Percentiles rank a stretch among this genome's conserved stretches.
phyloP scores from a whole-genome alignment of 2,329 filamentous ascomycete genomes.

The Pyrenophora tritici-repentis region DNA sequence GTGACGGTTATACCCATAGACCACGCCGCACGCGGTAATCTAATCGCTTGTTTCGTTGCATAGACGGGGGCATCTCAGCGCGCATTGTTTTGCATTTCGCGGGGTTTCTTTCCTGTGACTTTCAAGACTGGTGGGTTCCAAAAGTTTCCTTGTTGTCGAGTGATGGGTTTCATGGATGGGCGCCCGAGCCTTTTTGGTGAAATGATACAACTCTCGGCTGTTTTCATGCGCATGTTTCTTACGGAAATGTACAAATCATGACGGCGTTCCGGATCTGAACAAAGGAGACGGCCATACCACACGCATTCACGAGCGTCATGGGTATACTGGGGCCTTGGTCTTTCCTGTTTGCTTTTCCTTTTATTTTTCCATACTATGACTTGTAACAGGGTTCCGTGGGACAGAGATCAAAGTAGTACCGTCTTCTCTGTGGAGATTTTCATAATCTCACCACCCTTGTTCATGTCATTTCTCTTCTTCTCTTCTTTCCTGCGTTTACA shows the following conservation, averaged over 20 bases:
- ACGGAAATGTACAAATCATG: constrained; percentile 21
- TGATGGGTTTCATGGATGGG: constrained; percentile 16
- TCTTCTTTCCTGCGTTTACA: constrained; percentile 1
- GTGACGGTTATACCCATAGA: constrained; percentile 45
- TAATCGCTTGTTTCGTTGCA: constrained; percentile 49
- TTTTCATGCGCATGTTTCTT: constrained; percentile 19
- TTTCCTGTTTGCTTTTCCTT: constrained; percentile 13
- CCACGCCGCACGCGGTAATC: constrained; percentile 44
- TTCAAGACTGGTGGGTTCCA: constrained; percentile 30
- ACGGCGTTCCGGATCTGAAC: constrained; percentile 35
- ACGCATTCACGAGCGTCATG: constrained; percentile 27
- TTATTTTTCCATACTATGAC: constrained; percentile 17
- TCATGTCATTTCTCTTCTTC: constrained; percentile 15
- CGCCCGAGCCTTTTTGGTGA: constrained; percentile 22
- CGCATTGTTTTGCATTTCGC: constrained; percentile 48
- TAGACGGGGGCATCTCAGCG: constrained; percentile 48
- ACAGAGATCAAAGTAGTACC: constrained; percentile 12
- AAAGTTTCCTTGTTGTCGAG: constrained; percentile 36
- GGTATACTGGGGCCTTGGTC: constrained; percentile 19
- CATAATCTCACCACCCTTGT: constrained; percentile 10
- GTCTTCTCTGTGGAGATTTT: constrained; percentile 12
- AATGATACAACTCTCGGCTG: constrained; percentile 9
- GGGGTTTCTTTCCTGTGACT: constrained; percentile 23
- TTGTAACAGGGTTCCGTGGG: constrained; percentile 7
- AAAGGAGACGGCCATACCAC: constrained; percentile 19